Evolutionary conservation across 129 eudicot genomes (phyloP), one percentile per base, ranked within the genome.

Genomic region (Ambrosia trifida): DNA sequence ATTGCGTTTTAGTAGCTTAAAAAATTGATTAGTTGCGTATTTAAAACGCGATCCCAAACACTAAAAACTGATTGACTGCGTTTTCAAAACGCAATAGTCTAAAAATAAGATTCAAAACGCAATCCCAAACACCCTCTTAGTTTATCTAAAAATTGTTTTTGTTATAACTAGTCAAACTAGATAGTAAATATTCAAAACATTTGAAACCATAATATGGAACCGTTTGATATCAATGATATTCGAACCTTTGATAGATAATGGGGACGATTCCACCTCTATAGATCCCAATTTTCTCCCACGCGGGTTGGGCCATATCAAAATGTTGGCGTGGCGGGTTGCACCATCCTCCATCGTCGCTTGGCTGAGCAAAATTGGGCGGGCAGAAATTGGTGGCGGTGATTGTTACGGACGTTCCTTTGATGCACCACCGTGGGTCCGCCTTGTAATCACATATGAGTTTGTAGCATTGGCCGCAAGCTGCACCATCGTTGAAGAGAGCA

Each of bases 291-390:
- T 91, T 91, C 67, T 91, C 88, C 97, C 97, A 91, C 12, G 97
- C 96, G 0, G 97, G 97, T 66, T 91, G 97, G 9, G 97, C 92
- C 97, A 91, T 91, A 75, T 91, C 97, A 12, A 91, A 91, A 79
- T 91, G 97, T 40, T 84, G 70, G 50, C 82, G 88, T 17, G 97
- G 97, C 1, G 97, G 97, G 78, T 91, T 91, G 83, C 97, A 91
- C 97, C 97, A 91, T 2, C 97, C 97, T 5, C 97, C 97, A 7
- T 79, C 83, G 69, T 88, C 71, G 32, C 80, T 91, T 2, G 97
- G 88, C 33, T 75, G 91, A 64, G 68, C 88, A 30, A 74, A 86
- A 66, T 91, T 91, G 1, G 96, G 97, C 0, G 97, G 97, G 80
- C 97, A 88, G 43, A 91, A 91, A 64, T 91, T 88, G 28, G 97